Evolutionary conservation across 1,284 basidiomycete genomes (phyloP).

Genomic region (Pascua guehoae): DNA sequence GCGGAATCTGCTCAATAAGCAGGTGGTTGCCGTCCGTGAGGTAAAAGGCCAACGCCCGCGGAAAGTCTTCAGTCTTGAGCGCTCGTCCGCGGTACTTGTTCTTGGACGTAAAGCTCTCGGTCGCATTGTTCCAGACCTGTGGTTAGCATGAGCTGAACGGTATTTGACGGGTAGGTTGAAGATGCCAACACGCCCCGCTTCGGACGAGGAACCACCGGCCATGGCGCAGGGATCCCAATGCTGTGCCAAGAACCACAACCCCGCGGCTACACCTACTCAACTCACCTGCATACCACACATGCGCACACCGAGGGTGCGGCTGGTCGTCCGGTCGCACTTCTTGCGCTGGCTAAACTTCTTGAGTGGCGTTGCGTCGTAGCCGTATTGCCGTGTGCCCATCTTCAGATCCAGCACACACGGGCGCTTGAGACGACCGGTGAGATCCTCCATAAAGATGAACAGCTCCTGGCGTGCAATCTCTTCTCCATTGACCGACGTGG

Average conservation of each 20-base stretch:
- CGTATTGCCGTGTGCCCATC: slow-evolving; percentile 99
- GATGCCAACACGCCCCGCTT: too few relatives aligned
- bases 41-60: slow-evolving; percentile 74
- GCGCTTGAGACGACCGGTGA: slow-evolving; percentile 87
- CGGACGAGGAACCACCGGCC: too few relatives aligned
- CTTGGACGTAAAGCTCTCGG: slow-evolving; percentile 80
- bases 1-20: slow-evolving; percentile 86
- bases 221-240: too few relatives aligned
- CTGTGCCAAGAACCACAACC: background rate
- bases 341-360: slow-evolving; percentile 98
- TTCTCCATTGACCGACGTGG: slow-evolving; percentile 17
- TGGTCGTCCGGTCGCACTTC: slow-evolving; percentile 96
- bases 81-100: slow-evolving; percentile 97
- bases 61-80: slow-evolving; percentile 79
- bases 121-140: slow-evolving; percentile 84
- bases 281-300: slow-evolving; percentile 98
- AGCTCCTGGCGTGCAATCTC: slow-evolving; percentile 80
- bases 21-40: slow-evolving; percentile 78
- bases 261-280: slow-evolving; percentile 4
- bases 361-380: slow-evolving; percentile 82
- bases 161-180: background rate
- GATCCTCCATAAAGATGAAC: slow-evolving; percentile 98
- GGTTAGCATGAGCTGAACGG: background rate
- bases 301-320: slow-evolving; percentile 80
- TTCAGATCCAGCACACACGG: slow-evolving; percentile 98